Conservation (phyloP, 2,329 filamentous ascomycete genomes). For the Fusarium fujikuroi region DNA sequence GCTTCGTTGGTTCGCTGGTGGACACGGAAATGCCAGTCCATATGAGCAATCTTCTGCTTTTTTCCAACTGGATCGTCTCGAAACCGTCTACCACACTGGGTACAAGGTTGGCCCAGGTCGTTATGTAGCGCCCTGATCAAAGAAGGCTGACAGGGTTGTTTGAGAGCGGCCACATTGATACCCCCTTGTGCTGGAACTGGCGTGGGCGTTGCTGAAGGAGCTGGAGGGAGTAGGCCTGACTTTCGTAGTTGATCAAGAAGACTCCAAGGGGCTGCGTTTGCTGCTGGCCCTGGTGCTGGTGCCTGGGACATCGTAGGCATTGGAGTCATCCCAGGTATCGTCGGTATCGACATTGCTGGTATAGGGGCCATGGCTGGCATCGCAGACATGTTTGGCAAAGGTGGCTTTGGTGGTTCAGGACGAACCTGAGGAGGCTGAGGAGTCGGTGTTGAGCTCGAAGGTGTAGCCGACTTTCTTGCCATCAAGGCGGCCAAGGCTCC, state of each 20-base stretch:
- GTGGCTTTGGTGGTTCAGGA: slow-evolving; percentile 17
- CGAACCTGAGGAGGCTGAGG: slow-evolving; percentile 45
- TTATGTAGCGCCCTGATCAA: slow-evolving; percentile 82
- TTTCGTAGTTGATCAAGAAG: slow-evolving; percentile 75
- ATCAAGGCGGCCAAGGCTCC: slow-evolving; percentile 69
- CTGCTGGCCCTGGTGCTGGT: slow-evolving; percentile 49
- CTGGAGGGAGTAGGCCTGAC: slow-evolving; percentile 69
- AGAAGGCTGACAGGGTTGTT: slow-evolving; percentile 78
- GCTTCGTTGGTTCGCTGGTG: slow-evolving; percentile 90
- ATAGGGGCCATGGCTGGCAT: slow-evolving; percentile 48
- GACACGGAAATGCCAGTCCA: slow-evolving; percentile 98
- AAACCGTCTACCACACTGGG: slow-evolving; percentile 91
- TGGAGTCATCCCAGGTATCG: slow-evolving; percentile 54
- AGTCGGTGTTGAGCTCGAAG: slow-evolving; percentile 60
- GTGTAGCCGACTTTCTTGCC: slow-evolving; percentile 62
- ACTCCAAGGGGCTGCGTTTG: slow-evolving; percentile 62
- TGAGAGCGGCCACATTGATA: slow-evolving; percentile 75
- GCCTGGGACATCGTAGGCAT: slow-evolving; percentile 53
- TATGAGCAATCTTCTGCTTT: slow-evolving; percentile 87
- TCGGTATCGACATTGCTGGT: slow-evolving; percentile 52
- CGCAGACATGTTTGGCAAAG: slow-evolving; percentile 8
- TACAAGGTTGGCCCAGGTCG: slow-evolving; percentile 85
- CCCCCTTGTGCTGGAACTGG: slow-evolving; percentile 62
- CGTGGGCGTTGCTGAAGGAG: slow-evolving; percentile 53
- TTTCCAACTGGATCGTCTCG: slow-evolving; percentile 79